Conservation (phyloP, 106 monocot genomes). For the Acanthochlamys bracteata region DNA sequence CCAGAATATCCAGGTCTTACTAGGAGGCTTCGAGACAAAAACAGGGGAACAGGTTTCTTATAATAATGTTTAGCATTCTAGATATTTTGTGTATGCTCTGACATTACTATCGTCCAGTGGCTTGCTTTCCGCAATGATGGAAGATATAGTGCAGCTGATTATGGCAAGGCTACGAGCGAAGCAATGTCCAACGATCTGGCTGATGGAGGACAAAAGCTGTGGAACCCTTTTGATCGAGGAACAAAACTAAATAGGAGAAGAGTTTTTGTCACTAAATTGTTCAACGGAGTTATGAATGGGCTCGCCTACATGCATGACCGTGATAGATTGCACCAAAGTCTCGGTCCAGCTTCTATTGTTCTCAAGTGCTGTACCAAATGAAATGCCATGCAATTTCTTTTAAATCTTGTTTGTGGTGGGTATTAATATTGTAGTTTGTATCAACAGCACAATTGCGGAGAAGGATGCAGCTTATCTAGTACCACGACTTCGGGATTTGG, state of each 20-base stretch:
- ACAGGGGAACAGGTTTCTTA: constrained; percentile 82
- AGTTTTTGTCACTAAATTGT: constrained; percentile 69
- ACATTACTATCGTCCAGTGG: constrained; percentile 54
- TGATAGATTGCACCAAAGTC: constrained; percentile 92
- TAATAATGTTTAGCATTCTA: constrained; percentile 3
- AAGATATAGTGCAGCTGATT: constrained; percentile 82
- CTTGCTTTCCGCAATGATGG: constrained; percentile 89
- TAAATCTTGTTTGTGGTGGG: neutral
- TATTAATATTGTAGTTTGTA: neutral
- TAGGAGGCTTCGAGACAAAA: constrained; percentile 94
- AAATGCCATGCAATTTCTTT: neutral
- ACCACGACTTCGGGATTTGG: constrained; percentile 81
- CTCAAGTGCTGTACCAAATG: constrained; percentile 58
- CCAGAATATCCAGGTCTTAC: constrained; percentile 64
- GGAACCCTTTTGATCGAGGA: constrained; percentile 50
- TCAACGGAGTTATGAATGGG: constrained; percentile 71
- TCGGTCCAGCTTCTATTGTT: constrained; percentile 89
- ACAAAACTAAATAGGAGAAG: constrained; percentile 41
- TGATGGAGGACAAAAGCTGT: constrained; percentile 20
- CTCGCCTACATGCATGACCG: constrained; percentile 74
- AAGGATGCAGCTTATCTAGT: constrained; percentile 60
- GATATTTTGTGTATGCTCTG: neutral
- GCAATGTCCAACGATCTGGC: constrained; percentile 30
- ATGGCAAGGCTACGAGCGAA: constrained; percentile 66
- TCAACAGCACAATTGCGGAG: constrained; percentile 61